A percentile compares a stretch with the other conserved stretches of the same genome.
Conservation (phyloP, 2,329 filamentous ascomycete genomes). For the Ascochyta koolunga region DNA sequence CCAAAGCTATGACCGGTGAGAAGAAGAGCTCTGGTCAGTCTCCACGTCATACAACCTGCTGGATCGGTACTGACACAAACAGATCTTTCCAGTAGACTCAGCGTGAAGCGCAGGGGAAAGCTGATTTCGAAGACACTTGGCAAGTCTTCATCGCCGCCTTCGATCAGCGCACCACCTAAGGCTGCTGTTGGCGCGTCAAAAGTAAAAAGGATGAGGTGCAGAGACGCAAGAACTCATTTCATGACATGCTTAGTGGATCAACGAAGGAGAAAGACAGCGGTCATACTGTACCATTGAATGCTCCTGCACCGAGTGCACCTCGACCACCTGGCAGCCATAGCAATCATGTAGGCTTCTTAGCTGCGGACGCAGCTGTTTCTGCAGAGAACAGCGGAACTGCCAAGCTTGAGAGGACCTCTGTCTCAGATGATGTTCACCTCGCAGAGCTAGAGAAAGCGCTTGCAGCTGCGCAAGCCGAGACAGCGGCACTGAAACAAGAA, state of each 20-base stretch:
- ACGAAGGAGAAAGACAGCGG: slow-evolving; percentile 13
- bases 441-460: slow-evolving; percentile 38
- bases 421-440: slow-evolving; percentile 18
- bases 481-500: slow-evolving; percentile 31
- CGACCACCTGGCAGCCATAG: neutral
- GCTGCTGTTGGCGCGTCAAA: slow-evolving; percentile 36
- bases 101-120: slow-evolving; percentile 35
- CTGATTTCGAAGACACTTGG: slow-evolving; percentile 26
- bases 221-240: slow-evolving; percentile 37
- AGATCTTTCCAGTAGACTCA: slow-evolving; percentile 35
- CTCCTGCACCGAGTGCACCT: neutral
- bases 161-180: slow-evolving; percentile 40
- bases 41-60: slow-evolving; percentile 2
- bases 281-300: neutral
- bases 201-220: slow-evolving; percentile 40
- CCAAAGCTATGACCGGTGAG: slow-evolving; percentile 36
- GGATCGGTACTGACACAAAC: slow-evolving; percentile 6
- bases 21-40: slow-evolving; percentile 40
- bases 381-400: neutral
- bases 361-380: neutral
- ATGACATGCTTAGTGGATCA: slow-evolving; percentile 35
- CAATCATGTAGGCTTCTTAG: slow-evolving; percentile 2
- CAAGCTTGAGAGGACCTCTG: neutral
- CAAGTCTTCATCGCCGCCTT: slow-evolving; percentile 25
- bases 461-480: slow-evolving; percentile 29